Percentiles rank a stretch among this genome's conserved stretches.
phyloP scores from a whole-genome alignment of 2,329 filamentous ascomycete species.

The Curvularia hawaiiensis region DNA sequence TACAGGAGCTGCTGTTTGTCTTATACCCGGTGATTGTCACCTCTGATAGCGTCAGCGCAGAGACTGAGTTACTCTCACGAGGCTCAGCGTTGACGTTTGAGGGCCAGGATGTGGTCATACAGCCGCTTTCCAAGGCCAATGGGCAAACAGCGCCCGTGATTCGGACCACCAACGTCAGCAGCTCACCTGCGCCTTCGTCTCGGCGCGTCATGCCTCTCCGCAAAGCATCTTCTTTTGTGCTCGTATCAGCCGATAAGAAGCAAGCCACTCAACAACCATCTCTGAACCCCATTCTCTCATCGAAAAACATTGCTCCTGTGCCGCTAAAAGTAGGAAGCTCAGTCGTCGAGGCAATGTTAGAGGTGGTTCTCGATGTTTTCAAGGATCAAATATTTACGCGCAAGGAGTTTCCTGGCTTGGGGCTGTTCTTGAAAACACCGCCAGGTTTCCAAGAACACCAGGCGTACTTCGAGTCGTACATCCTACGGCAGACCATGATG shows the following conservation, averaged over 20 bases:
- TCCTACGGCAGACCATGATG: slow-evolving; percentile 76
- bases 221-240: slow-evolving; percentile 87
- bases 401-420: slow-evolving; percentile 90
- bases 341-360: slow-evolving; percentile 76
- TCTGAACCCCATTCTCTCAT: slow-evolving; percentile 66
- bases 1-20: slow-evolving; percentile 76
- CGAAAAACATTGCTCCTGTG: slow-evolving; percentile 57
- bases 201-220: slow-evolving; percentile 67
- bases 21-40: slow-evolving; percentile 90
- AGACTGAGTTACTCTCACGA: slow-evolving; percentile 84
- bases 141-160: slow-evolving; percentile 69
- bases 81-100: slow-evolving; percentile 84
- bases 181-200: slow-evolving; percentile 38
- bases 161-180: slow-evolving; percentile 67
- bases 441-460: slow-evolving; percentile 94
- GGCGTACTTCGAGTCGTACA: slow-evolving; percentile 91
- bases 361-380: slow-evolving; percentile 80
- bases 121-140: slow-evolving; percentile 69
- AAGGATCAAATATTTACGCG: slow-evolving; percentile 82
- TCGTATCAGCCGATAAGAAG: slow-evolving; percentile 75
- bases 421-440: slow-evolving; percentile 83
- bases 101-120: slow-evolving; percentile 81
- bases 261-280: slow-evolving; percentile 62
- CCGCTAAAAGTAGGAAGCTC: slow-evolving; percentile 65
- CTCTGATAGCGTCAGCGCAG: slow-evolving; percentile 79